Base-by-base conservation (phyloP, 306 rosid species). In the Cucurbita moschata region DNA sequence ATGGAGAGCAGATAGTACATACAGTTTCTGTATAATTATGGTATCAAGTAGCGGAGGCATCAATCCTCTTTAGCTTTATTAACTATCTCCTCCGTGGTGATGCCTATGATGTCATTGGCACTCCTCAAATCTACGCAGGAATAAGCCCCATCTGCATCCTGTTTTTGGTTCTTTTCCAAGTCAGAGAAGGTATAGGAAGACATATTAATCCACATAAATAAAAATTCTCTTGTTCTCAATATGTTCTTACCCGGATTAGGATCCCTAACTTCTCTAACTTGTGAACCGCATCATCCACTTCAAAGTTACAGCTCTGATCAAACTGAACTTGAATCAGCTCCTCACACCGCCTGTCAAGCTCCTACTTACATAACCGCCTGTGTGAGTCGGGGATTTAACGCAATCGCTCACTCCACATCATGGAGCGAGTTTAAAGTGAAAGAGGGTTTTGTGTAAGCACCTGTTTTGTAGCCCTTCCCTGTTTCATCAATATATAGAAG, bases 71-170 rank as follows among this genome's bases (percentile, higher is more conserved):
- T 85, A 14, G 88, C 90, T 80, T 80, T 88, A 5, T 81, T 82
- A 53, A 93, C 90, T 80, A 93, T 79, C 79, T 93, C 98, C 79
- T 93, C 98, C 1, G 98, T 90, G 76, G 98, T 93, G 71, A 89
- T 88, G 81, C 98, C 97, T 42, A 93, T 87, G 72, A 93, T 83
- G 81, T 85, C 87, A 19, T 90, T 93, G 21, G 94, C 97, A 37
- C 87, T 83, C 82, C 84, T 86, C 74, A 93, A 83, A 55, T 96
- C 98, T 6, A 80, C 93, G 37, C 89, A 83, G 86, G 81, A 88
- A 78, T 80, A 90, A 38, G 87, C 83, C 44, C 98, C 97, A 75
- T 86, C 59, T 8, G 85, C 64, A 86, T 82, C 97, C 98, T 93
- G 85, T 65, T 74, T 73, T 63, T 53, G 16, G 15, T 73, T 73